Percentiles rank a stretch among this genome's conserved stretches.
phyloP scores from a whole-genome alignment of 176 grass and related monocot species.

The Triticum urartu region DNA sequence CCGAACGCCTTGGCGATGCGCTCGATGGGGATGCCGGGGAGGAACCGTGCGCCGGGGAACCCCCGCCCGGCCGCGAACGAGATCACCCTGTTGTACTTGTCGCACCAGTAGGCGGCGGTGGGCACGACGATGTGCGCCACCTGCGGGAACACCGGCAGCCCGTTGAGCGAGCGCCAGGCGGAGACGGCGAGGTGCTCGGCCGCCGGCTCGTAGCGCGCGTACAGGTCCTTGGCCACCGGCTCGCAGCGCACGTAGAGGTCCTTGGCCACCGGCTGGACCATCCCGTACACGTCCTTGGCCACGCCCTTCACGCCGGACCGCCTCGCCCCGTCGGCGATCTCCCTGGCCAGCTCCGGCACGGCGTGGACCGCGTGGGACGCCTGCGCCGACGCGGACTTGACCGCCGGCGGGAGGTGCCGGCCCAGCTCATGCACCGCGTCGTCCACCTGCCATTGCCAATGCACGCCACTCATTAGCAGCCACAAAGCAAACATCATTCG shows the following conservation, averaged over 20 bases:
- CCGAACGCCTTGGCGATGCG: constrained; percentile 81
- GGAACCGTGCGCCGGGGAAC: constrained; percentile 34
- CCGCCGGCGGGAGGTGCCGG: constrained; percentile 43
- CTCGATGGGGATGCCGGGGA: constrained; percentile 59
- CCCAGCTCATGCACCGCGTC: constrained; percentile 39
- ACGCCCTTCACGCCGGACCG: constrained; percentile 42
- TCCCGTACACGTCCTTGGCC: constrained; percentile 35
- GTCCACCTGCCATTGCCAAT: constrained; percentile 56
- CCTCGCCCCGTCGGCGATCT: constrained; percentile 43
- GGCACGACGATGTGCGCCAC: constrained; percentile 64
- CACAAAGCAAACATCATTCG: not conserved
- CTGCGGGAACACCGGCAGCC: constrained; percentile 71
- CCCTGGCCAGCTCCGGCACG: constrained; percentile 47
- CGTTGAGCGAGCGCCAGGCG: constrained; percentile 73
- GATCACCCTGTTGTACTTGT: constrained; percentile 81
- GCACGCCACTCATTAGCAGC: not conserved
- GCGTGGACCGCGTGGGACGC: constrained; percentile 33
- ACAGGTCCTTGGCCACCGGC: constrained; percentile 54
- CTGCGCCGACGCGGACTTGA: constrained; percentile 42
- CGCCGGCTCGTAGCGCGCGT: constrained; percentile 62
- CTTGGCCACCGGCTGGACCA: constrained; percentile 49
- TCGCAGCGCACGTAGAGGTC: constrained; percentile 56
- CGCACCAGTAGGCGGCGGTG: constrained; percentile 54
- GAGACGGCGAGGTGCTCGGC: constrained; percentile 70
- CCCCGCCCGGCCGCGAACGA: not conserved